Base-by-base conservation (phyloP, 208 protist species). In the Angomonas ambiguus region DNA sequence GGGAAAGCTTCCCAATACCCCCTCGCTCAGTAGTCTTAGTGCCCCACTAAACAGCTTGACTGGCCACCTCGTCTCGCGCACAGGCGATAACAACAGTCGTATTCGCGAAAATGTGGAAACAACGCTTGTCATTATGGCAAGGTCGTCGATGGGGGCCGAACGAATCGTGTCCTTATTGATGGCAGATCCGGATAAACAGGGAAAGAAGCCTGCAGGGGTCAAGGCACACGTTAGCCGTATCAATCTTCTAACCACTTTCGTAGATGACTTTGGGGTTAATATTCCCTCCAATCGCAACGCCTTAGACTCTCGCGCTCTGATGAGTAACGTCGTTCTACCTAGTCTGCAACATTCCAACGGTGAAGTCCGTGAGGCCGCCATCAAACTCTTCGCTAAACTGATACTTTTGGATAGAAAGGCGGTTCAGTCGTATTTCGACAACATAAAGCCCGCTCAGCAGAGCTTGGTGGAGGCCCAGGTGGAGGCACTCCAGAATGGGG, bases 391-490 rank as follows among this genome's bases (percentile, higher is more conserved):
- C 34, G 85, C 84, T 0, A 88, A 88, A 65, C 67, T 94, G 27
- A 45, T 85, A 22, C 45, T 77, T 34, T 53, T 82, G 28, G 72
- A 81, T 60, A 73, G 76, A 2, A 45, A 49, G 41, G 35, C 45
- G 45, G 68, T 73, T 32, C 30, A 28, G 27, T 30, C 59, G 22
- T 77, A 75, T 27, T 49, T 95, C 22, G 60, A 82, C 55, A 53
- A 68, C 1, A 69, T 97, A 34, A 95, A 95, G 64, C 83, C 86
- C 1, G 82, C 78, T 4, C 88, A 93, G 62, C 74, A 83, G 68
- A 77, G 74, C 25, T 51, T 91, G 2, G 76, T 97, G 22, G 78
- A 97, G 51, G 72, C 91, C 60, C 69, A 93, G 58, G n/a, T 91
- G 42, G 53, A 78, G 60, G 42, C 42, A n/a, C 16, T 41, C 41